These are phyloP conservation scores for Nicotiana rustica DNA, from an alignment of 305 asterid species.

Conservation along the genomic window DNA sequence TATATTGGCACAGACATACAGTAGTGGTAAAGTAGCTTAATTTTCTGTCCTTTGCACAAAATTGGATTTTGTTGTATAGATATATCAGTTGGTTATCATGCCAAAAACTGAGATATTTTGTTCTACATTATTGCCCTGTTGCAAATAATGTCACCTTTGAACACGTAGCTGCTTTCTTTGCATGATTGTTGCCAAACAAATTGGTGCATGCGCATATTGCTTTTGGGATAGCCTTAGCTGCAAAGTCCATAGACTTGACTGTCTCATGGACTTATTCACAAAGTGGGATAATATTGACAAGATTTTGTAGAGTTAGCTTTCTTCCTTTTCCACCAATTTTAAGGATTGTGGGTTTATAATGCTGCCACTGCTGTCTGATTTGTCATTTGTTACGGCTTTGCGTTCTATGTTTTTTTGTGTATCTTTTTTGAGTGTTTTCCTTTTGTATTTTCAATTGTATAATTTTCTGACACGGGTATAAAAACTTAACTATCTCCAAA, in stretches of 20 bases:
- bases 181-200: background rate
- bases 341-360: background rate
- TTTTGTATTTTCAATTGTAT: slow-evolving; percentile 33
- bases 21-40: background rate
- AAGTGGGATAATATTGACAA: slow-evolving; percentile 10
- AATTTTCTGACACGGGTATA: slow-evolving; percentile 32
- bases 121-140: background rate
- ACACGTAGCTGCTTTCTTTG: slow-evolving; percentile 10
- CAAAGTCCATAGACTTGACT: background rate
- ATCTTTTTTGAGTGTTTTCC: slow-evolving; percentile 14
- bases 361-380: background rate
- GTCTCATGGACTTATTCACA: background rate
- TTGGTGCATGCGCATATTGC: background rate
- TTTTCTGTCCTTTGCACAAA: background rate
- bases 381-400: slow-evolving; percentile 19
- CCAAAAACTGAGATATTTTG: background rate
- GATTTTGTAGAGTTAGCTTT: background rate
- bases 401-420: background rate
- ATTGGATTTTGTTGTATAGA: slow-evolving; percentile 1
- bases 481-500: slow-evolving; percentile 29
- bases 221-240: slow-evolving; percentile 10
- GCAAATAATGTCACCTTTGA: background rate
- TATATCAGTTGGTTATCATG: background rate
- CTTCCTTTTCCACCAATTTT: background rate
- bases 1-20: background rate